phyloP scores from a whole-genome alignment of 2,329 filamentous ascomycete genomes.

The Aspergillus fischeri region DNA sequence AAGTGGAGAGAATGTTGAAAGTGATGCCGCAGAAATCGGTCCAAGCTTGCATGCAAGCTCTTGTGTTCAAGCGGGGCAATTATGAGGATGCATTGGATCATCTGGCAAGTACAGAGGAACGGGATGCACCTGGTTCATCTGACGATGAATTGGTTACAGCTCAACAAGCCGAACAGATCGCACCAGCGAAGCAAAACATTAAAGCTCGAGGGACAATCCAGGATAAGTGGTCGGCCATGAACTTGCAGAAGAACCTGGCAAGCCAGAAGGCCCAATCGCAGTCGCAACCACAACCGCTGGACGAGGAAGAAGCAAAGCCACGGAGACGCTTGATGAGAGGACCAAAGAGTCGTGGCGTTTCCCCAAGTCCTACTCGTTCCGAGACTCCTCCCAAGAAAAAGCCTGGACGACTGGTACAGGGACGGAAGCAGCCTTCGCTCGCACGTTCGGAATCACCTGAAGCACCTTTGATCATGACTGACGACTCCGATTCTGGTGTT shows the following conservation, averaged over 20 bases:
- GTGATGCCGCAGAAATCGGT: slow-evolving; percentile 49
- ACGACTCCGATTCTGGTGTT: slow-evolving; percentile 41
- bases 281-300: slow-evolving; percentile 12
- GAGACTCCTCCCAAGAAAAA: slow-evolving; percentile 26
- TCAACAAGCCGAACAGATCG: slow-evolving; percentile 17
- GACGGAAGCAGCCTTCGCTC: slow-evolving; percentile 38
- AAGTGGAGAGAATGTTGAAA: slow-evolving; percentile 50
- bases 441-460: slow-evolving; percentile 33
- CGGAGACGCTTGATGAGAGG: slow-evolving; percentile 39
- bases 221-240: slow-evolving; percentile 54
- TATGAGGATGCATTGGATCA: slow-evolving; percentile 52
- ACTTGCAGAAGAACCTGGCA: slow-evolving; percentile 28
- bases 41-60: slow-evolving; percentile 45
- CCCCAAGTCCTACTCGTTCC: slow-evolving; percentile 19
- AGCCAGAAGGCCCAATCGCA: slow-evolving; percentile 13
- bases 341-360: slow-evolving; percentile 26
- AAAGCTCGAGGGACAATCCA: slow-evolving; percentile 55
- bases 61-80: slow-evolving; percentile 49
- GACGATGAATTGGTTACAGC: slow-evolving; percentile 37
- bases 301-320: slow-evolving; percentile 26
- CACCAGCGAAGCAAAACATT: slow-evolving; percentile 49
- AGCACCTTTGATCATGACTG: slow-evolving; percentile 40
- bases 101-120: slow-evolving; percentile 40
- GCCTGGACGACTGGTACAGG: slow-evolving; percentile 45
- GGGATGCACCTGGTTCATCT: slow-evolving; percentile 26